Percentiles rank a stretch among this genome's conserved stretches.
Evolutionary conservation across 1,284 basidiomycete genomes (phyloP).

Genomic region (Rhodotorula sp.): DNA sequence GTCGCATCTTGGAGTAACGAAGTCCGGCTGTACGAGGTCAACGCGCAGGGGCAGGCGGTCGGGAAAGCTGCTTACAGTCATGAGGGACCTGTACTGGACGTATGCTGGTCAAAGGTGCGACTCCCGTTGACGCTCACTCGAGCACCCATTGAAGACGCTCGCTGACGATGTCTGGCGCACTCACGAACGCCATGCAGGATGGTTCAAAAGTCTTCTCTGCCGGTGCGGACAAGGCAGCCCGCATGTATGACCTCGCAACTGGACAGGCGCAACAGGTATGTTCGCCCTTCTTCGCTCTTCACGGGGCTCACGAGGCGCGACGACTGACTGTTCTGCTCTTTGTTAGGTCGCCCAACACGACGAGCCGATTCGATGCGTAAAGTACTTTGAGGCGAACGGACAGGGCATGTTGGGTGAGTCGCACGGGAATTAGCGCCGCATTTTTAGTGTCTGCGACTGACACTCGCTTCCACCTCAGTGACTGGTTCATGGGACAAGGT

Average conservation of each 20-base stretch:
- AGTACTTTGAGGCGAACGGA: constrained; percentile 69
- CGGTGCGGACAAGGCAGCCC: constrained; percentile 64
- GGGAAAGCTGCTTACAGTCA: constrained; percentile 81
- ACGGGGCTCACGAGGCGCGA: neutral
- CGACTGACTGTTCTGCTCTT: neutral
- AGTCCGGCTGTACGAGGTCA: constrained; percentile 55
- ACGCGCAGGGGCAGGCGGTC: constrained; percentile 56
- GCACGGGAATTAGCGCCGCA: neutral
- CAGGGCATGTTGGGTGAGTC: constrained; percentile 28
- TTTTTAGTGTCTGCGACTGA: neutral
- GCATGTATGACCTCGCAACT: constrained; percentile 55
- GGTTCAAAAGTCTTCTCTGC: constrained; percentile 63
- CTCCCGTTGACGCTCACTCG: neutral
- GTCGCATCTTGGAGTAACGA: constrained; percentile 51
- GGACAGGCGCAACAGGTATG: constrained; percentile 51
- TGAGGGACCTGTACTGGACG: constrained; percentile 50
- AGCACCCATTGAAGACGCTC: neutral
- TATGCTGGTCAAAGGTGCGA: constrained; percentile 32
- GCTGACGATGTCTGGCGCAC: too few species aligned
- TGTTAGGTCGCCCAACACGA: constrained; percentile 76
- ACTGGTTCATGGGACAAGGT: constrained; percentile 94
- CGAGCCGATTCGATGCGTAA: constrained; percentile 71
- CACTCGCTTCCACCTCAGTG: constrained; percentile 48
- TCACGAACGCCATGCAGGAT: neutral
- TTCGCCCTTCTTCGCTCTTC: neutral